Conservation (phyloP, 495 filamentous ascomycete species). For the Cryomyces antarcticus region DNA sequence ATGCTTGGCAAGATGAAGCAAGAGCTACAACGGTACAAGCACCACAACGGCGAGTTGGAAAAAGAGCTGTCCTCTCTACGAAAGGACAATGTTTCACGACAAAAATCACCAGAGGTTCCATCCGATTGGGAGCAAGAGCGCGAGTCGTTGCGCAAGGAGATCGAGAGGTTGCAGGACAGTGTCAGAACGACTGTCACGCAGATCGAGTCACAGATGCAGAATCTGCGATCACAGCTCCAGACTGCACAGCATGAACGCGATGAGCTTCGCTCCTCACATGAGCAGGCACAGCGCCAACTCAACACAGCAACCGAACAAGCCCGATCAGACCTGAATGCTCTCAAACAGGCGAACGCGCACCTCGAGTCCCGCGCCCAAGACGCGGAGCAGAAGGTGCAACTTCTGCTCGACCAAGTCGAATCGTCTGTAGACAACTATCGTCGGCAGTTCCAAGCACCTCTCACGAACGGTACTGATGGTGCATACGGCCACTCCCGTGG, state of each 20-base stretch:
- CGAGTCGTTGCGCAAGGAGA: constrained; percentile 37
- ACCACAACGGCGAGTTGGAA: constrained; percentile 64
- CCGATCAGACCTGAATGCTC: constrained; percentile 51
- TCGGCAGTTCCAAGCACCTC: constrained; percentile 39
- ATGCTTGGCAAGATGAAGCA: constrained; percentile 98
- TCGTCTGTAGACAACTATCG: constrained; percentile 86
- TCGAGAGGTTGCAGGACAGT: constrained; percentile 44
- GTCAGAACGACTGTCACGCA: constrained; percentile 40
- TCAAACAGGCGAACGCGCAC: constrained; percentile 59
- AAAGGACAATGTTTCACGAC: constrained; percentile 15
- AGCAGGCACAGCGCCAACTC: constrained; percentile 39
- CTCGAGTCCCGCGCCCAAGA: constrained; percentile 51
- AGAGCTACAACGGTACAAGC: constrained; percentile 73
- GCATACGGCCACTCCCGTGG: constrained; percentile 10
- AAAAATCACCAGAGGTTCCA: constrained; percentile 21
- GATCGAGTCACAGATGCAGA: constrained; percentile 50
- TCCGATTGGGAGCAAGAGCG: constrained; percentile 66
- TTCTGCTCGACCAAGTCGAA: constrained; percentile 86
- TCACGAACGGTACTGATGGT: constrained; percentile 2
- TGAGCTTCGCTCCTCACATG: constrained; percentile 30
- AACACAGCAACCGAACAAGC: constrained; percentile 31
- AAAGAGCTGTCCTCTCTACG: constrained; percentile 45
- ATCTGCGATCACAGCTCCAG: constrained; percentile 46
- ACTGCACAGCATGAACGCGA: constrained; percentile 47
- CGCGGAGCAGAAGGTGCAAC: constrained; percentile 78